Evolutionary conservation across 352 stramenopile genomes (phyloP).

Genomic region (Phytopythium montanum): DNA sequence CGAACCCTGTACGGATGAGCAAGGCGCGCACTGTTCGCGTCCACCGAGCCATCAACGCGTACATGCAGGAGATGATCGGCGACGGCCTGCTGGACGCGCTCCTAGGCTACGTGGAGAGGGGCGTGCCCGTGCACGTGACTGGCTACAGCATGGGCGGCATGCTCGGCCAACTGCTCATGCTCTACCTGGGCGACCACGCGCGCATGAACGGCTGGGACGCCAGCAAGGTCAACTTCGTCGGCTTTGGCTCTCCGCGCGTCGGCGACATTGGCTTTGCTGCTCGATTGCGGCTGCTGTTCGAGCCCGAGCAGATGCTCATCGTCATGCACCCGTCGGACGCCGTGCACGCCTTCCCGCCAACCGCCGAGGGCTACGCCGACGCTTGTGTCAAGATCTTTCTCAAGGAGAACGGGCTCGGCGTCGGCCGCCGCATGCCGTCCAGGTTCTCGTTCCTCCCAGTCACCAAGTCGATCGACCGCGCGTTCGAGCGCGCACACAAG

Average conservation of each 20-base stretch:
- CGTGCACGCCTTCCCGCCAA: conserved; percentile 81
- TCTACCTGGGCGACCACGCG: conserved; percentile 73
- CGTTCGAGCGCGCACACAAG: conserved; percentile 68
- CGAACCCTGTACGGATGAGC: conserved; percentile 52
- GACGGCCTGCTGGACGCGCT: conserved; percentile 72
- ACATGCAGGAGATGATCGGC: conserved; percentile 85
- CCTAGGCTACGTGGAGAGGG: conserved; percentile 67
- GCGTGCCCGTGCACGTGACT: conserved; percentile 75
- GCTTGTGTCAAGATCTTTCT: conserved; percentile 84
- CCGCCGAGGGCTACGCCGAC: conserved; percentile 75
- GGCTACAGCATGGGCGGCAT: conserved; percentile 87
- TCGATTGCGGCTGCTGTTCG: conserved; percentile 67
- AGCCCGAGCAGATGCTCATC: conserved; percentile 74
- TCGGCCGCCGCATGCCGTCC: conserved; percentile 56
- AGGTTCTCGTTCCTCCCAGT: conserved; percentile 78
- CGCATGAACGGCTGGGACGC: conserved; percentile 67
- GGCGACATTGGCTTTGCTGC: conserved; percentile 78
- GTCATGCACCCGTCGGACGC: conserved; percentile 84
- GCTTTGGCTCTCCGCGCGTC: conserved; percentile 78
- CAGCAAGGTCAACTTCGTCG: conserved; percentile 83
- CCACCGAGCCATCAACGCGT: conserved; percentile 74
- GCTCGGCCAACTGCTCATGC: conserved; percentile 74
- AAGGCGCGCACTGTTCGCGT: conserved; percentile 62
- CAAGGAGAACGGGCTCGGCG: conserved; percentile 59
- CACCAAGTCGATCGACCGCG: conserved; percentile 70